phyloP scores from a whole-genome alignment of 2,329 filamentous ascomycete species.

The Canariomyces notabilis region DNA sequence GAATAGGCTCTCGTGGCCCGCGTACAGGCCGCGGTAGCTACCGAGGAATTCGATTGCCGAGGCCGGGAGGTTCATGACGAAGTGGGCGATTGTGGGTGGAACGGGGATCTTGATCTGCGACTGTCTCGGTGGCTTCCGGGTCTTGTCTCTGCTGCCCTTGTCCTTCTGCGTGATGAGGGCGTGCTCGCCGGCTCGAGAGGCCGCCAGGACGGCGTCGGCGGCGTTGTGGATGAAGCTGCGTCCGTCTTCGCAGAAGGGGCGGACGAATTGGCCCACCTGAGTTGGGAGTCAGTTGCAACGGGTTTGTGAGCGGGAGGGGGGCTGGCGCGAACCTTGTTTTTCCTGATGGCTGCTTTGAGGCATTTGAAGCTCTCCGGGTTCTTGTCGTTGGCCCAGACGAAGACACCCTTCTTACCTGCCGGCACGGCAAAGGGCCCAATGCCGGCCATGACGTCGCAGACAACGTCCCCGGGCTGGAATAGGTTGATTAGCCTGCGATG shows the following conservation, averaged over 20 bases:
- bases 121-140: constrained; percentile 1
- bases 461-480: constrained; percentile 80
- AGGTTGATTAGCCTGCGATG: constrained; percentile 72
- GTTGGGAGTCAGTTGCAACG: constrained; percentile 11
- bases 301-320: neutral
- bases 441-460: constrained; percentile 95
- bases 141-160: constrained; percentile 14
- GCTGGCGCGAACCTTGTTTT: constrained; percentile 65
- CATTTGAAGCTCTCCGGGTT: constrained; percentile 82
- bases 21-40: constrained; percentile 73
- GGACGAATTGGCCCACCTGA: constrained; percentile 64
- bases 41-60: constrained; percentile 79
- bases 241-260: constrained; percentile 76
- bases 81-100: constrained; percentile 80
- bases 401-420: constrained; percentile 81
- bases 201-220: constrained; percentile 54
- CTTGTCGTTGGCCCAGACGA: constrained; percentile 95
- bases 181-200: constrained; percentile 47
- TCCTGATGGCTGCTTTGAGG: constrained; percentile 62
- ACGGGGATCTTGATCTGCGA: constrained; percentile 42
- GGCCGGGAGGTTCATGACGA: constrained; percentile 95
- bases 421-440: constrained; percentile 94
- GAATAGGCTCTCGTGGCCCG: constrained; percentile 64
- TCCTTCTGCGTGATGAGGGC: constrained; percentile 48
- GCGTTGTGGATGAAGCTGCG: constrained; percentile 71